Conservation (phyloP, 2,329 filamentous ascomycete genomes). For the Nemania sp. region DNA sequence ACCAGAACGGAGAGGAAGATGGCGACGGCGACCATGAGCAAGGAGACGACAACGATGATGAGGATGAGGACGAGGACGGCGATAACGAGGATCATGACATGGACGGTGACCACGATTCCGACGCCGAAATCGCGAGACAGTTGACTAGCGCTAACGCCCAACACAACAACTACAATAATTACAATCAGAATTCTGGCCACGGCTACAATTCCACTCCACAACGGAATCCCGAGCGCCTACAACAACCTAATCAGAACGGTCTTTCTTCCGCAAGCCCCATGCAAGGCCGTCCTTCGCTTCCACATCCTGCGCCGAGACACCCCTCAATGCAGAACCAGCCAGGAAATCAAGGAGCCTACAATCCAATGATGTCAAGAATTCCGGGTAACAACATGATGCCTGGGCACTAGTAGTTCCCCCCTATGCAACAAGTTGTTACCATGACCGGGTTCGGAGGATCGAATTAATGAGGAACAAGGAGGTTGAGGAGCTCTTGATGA, state of each 20-base stretch:
- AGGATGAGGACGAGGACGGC: neutral
- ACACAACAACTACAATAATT: neutral
- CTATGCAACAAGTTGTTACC: neutral
- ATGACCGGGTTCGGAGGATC: neutral
- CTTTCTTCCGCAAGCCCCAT: neutral
- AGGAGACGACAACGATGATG: conserved; percentile 6
- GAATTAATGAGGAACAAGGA: too few species aligned
- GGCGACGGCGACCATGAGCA: conserved; percentile 23
- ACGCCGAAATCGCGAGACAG: conserved; percentile 39
- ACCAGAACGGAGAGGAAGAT: conserved; percentile 14
- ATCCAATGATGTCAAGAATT: conserved; percentile 22
- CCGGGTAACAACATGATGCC: conserved; percentile 18
- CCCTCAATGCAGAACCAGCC: conserved; percentile 7
- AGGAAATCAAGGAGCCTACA: neutral
- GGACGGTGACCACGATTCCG: conserved; percentile 36
- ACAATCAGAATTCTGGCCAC: neutral
- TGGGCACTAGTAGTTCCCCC: conserved; percentile 13
- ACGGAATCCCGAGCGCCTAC: neutral
- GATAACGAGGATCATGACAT: conserved; percentile 35
- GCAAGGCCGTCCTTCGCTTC: conserved; percentile 24
- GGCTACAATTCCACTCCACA: neutral
- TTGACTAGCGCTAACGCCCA: conserved; percentile 21
- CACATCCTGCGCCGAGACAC: conserved; percentile 13
- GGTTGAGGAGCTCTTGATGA: neutral
- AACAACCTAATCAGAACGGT: neutral